Base-by-base conservation (phyloP, 1,139 yeast species). In the Sugiyamaella novakii region DNA sequence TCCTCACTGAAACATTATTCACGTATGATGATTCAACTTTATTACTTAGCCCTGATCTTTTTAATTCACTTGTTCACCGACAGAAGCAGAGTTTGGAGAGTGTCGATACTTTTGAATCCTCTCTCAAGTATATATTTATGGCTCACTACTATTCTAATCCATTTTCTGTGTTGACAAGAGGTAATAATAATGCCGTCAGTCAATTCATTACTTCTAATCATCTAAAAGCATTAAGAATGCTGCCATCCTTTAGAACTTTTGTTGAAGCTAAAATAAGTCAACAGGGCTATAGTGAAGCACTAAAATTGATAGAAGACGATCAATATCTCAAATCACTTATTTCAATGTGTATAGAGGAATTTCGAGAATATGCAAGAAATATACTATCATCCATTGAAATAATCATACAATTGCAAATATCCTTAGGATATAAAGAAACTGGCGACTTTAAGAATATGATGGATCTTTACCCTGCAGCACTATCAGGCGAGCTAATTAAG, bases 141-240 rank as follows among this genome's bases (percentile, higher is more conserved):
- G 75, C 83, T 3, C 84, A 83, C 60, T 86, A 80, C 63, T 85
- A 78, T 61, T 81, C 79, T 51, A 84, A 81, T 67, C 88, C 92
- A 1, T 74, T 83, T 47, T 73, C 85, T 0, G 65, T 78, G 0
- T 70, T 76, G 17, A 51, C 62, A 8, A 41, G 49, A 15, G 63
- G 63, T 10, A 66, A 33, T 21, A 36, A 24, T 22, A 22, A 28
- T 19, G n/a, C 66, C 36, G 54, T 73, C 11, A 65, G 64, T 33
- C 61, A 59, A 1, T 57, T 63, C 11, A 71, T 58, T 5, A 50
- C 57, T 4, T 40, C 53, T 3, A 50, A 46, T 5, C 64, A 77
- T 54, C 62, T 71, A 24, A 65, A 65, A 21, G 68, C 74, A 6
- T 62, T 79, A 25, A 62, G 76, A 17, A 69, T 71, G 54, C 70